A percentile compares a stretch with the other conserved stretches of the same genome.
phyloP scores from a whole-genome alignment of 2,329 filamentous ascomycete species.

The Exophiala viscosa region DNA sequence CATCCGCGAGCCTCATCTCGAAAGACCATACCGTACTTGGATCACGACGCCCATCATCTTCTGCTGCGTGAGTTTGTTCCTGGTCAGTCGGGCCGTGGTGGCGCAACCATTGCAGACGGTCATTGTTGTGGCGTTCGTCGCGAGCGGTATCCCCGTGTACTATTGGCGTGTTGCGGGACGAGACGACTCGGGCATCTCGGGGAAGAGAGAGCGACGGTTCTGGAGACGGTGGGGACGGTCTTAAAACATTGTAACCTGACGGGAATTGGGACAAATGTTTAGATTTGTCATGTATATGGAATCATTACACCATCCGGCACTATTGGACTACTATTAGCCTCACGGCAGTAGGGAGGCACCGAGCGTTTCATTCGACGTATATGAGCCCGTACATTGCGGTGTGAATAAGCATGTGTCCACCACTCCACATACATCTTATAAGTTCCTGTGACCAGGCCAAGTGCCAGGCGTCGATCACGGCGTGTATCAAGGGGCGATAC shows the following conservation, averaged over 20 bases:
- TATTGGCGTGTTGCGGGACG: constrained; percentile 76
- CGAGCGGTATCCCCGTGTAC: constrained; percentile 80
- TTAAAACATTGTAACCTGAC: not conserved
- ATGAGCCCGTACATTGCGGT: too few species aligned
- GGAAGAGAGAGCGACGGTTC: constrained; percentile 31
- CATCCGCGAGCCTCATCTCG: constrained; percentile 79
- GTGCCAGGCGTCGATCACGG: too few species aligned
- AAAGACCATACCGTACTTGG: constrained; percentile 92
- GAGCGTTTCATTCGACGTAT: too few species aligned
- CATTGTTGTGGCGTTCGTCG: constrained; percentile 79
- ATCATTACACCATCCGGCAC: too few species aligned
- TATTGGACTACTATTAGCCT: too few species aligned
- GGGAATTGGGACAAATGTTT: not conserved
- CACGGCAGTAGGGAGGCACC: too few species aligned
- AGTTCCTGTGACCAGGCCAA: too few species aligned
- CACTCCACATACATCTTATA: too few species aligned
- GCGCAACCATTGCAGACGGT: constrained; percentile 86
- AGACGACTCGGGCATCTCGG: constrained; percentile 40
- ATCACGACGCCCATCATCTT: constrained; percentile 96
- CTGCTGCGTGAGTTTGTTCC: constrained; percentile 92
- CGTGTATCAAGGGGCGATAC: too few species aligned
- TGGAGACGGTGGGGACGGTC: constrained; percentile 38
- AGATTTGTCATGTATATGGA: too few species aligned
- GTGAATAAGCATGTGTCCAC: too few species aligned
- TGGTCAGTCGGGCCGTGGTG: constrained; percentile 84